phyloP scores from a whole-genome alignment of 441 rosid species.

The Metrosideros polymorpha region DNA sequence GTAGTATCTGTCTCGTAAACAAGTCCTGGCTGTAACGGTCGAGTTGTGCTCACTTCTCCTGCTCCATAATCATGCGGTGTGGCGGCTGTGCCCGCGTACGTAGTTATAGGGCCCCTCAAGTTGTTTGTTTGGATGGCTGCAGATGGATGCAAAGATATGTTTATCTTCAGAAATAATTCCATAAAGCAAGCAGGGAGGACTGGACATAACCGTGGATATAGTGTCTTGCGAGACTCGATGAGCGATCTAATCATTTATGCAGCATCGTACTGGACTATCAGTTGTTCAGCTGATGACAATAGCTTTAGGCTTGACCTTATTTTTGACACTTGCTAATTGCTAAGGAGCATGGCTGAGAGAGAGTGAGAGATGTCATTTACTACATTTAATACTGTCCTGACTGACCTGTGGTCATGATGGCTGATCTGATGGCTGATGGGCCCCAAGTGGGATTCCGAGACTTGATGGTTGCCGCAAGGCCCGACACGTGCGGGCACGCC shows the following conservation, averaged over 20 bases:
- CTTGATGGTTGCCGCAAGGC: conserved; percentile 47
- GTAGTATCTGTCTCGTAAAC: conserved; percentile 54
- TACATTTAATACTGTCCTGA: background rate
- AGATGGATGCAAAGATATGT: background rate
- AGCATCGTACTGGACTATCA: background rate
- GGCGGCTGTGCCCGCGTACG: conserved; percentile 40
- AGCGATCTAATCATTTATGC: background rate
- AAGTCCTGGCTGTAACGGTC: conserved; percentile 54
- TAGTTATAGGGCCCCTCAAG: conserved; percentile 35
- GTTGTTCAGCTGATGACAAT: background rate
- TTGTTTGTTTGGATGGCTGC: conserved; percentile 66
- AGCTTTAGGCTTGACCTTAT: background rate
- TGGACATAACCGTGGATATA: background rate
- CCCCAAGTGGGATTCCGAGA: conserved; percentile 50
- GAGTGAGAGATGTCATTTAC: background rate
- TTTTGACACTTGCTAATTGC: background rate
- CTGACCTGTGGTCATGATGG: conserved; percentile 68
- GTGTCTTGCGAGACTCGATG: background rate
- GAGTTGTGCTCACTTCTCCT: conserved; percentile 48
- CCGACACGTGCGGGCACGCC: conserved; percentile 78
- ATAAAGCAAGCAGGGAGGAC: background rate
- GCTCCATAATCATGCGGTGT: conserved; percentile 65
- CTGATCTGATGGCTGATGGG: conserved; percentile 67
- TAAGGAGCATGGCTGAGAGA: background rate
- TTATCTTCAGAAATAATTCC: background rate